These are phyloP conservation scores for Benincasa hispida DNA, from an alignment of 306 rosid species.

Conservation along the genomic window DNA sequence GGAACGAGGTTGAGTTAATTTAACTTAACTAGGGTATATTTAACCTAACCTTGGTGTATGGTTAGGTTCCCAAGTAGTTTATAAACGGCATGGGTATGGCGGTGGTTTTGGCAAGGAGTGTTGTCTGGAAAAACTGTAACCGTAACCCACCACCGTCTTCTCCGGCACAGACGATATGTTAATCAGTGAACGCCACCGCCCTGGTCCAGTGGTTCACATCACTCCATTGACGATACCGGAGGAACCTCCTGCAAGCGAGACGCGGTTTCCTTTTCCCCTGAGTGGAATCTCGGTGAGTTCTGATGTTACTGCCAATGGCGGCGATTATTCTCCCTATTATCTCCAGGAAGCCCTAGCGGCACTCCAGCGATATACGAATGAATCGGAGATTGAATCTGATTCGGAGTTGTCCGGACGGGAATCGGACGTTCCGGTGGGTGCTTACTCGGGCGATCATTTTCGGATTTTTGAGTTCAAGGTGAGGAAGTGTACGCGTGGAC, in stretches of 20 bases:
- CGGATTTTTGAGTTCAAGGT: slow-evolving; percentile 94
- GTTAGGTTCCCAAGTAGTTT: background rate
- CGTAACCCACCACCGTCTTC: background rate
- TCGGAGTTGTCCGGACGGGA: slow-evolving; percentile 30
- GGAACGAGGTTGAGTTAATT: background rate
- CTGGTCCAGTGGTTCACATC: slow-evolving; percentile 52
- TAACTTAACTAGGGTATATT: background rate
- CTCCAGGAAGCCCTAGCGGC: slow-evolving; percentile 46
- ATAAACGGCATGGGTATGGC: slow-evolving; percentile 1
- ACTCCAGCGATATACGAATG: slow-evolving; percentile 55
- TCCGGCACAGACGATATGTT: slow-evolving; percentile 30
- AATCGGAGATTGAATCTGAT: slow-evolving; percentile 41
- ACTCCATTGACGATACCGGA: slow-evolving; percentile 56
- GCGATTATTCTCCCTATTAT: slow-evolving; percentile 38
- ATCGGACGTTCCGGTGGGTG: slow-evolving; percentile 61
- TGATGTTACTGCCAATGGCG: slow-evolving; percentile 30
- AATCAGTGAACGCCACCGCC: slow-evolving; percentile 59
- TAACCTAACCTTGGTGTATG: background rate
- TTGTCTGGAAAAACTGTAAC: slow-evolving; percentile 10
- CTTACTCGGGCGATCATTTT: slow-evolving; percentile 83
- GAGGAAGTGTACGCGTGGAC: slow-evolving; percentile 69
- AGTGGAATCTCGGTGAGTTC: slow-evolving; percentile 29
- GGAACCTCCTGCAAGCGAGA: slow-evolving; percentile 40
- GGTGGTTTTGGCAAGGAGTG: slow-evolving; percentile 15
- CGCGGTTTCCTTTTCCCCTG: slow-evolving; percentile 24